Evolutionary conservation across 352 stramenopile species (phyloP), one percentile per base, ranked within the genome.

Genomic region (Pythium rhizo-oryzae): DNA sequence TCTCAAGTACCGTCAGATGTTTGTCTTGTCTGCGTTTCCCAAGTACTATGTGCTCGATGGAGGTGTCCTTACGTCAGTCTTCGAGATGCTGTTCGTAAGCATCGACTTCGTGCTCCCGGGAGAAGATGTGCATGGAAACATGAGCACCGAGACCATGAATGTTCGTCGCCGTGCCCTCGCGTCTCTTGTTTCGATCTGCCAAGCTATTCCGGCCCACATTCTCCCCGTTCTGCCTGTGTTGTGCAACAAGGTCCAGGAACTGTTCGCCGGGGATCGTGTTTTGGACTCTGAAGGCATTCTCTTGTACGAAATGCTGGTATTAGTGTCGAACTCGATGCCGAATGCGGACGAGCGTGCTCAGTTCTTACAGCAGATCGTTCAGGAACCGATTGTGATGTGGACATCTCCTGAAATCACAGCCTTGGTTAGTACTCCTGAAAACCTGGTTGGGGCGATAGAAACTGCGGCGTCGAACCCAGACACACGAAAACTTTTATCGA

Each of bases 301-400:
- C 62, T 70, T 94, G 11, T 94, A 94, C 43, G 86, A 94, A 50
- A 92, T 94, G 80, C 70, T 94, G 8, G 83, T 94, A 37, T 56
- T 94, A 18, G 86, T 94, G 11, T 92, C 86, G 2, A 92, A 91
- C 59, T 94, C 86, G 35, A 89, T 94, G 77, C 70, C 79, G 35
- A 92, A 78, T 33, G 59, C 62, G 21, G 80, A 88, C 1, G 82
- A 92, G 52, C 82, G 82, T 53, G 62, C 72, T 15, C 77, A 85
- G 58, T 94, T 94, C 25, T 62, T 94, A 1, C 72, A 90, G 59
- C 81, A 92, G 57, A 85, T 94, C 35, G 80, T 88, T n/a, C 80
- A 88, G 56, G 82, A 90, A 43, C 82, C 84, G 8, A 72, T 94
- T 7, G 64, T 76, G 25, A 67, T 75, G 18, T 94, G 86, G 86